phyloP scores from a whole-genome alignment of 805 yeast species.

The Torulaspora franciscae region DNA sequence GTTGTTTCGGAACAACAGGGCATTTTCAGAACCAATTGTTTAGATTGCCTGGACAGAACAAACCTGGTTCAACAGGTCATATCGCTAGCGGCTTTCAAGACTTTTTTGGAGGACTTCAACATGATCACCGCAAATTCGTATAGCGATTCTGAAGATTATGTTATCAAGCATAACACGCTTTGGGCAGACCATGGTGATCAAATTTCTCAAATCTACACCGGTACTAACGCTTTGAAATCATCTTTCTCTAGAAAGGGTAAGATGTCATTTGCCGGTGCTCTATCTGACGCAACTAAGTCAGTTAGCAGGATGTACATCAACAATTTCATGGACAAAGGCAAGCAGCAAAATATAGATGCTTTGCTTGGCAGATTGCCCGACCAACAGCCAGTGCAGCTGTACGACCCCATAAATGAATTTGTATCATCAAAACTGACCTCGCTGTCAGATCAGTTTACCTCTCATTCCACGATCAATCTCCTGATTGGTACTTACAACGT shows the following conservation, averaged over 20 bases:
- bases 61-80: slow-evolving; percentile 83
- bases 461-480: slow-evolving; percentile 53
- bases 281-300: slow-evolving; percentile 95
- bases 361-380: slow-evolving; percentile 75
- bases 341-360: slow-evolving; percentile 85
- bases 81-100: slow-evolving; percentile 63
- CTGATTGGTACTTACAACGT: slow-evolving; percentile 85
- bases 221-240: slow-evolving; percentile 94
- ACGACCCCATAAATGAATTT: slow-evolving; percentile 84
- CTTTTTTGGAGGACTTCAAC: slow-evolving; percentile 43
- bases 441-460: slow-evolving; percentile 49
- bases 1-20: slow-evolving; percentile 78
- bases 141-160: slow-evolving; percentile 48
- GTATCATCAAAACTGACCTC: slow-evolving; percentile 56
- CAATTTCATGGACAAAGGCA: slow-evolving; percentile 87
- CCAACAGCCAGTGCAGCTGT: slow-evolving; percentile 65
- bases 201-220: slow-evolving; percentile 91
- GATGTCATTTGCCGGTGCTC: slow-evolving; percentile 93
- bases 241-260: slow-evolving; percentile 93
- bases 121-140: slow-evolving; percentile 25
- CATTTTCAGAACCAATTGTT: slow-evolving; percentile 86
- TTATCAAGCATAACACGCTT: slow-evolving; percentile 70
- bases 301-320: slow-evolving; percentile 93
- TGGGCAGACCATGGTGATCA: slow-evolving; percentile 99
- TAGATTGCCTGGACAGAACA: slow-evolving; percentile 93